Percentiles rank a stretch among this genome's conserved stretches.
These are phyloP conservation scores for Piloderma croceum DNA, from an alignment of 768 basidiomycete genomes.

Conservation along the genomic window DNA sequence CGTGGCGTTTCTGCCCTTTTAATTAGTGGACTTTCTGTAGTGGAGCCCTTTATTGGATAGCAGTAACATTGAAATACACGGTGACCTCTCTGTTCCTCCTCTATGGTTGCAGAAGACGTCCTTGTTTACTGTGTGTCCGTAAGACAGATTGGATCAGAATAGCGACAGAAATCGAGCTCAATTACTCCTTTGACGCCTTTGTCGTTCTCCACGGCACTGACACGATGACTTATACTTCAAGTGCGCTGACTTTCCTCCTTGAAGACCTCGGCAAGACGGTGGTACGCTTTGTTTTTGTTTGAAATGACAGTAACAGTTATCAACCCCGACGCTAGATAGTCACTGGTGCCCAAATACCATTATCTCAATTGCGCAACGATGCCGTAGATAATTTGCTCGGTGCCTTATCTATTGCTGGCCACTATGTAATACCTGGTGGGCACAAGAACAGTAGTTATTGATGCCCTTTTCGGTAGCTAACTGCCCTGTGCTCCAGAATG, in stretches of 20 bases:
- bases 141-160: conserved; percentile 82
- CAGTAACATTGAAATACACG: conserved; percentile 80
- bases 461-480: background rate
- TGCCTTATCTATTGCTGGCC: conserved; percentile 82
- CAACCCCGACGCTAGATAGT: conserved; percentile 49
- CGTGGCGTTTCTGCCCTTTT: conserved; percentile 9
- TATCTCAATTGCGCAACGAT: conserved; percentile 89
- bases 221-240: conserved; percentile 86
- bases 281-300: conserved; percentile 37
- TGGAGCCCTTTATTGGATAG: conserved; percentile 87
- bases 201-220: conserved; percentile 89
- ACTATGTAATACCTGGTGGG: conserved; percentile 85
- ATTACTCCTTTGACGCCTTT: conserved; percentile 90
- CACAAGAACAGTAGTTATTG: background rate
- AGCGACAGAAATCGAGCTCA: conserved; percentile 88
- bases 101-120: background rate
- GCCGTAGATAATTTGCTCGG: conserved; percentile 91
- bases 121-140: conserved; percentile 3
- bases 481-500: conserved; percentile 47
- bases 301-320: background rate
- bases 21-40: conserved; percentile 32
- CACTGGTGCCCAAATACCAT: conserved; percentile 90
- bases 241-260: conserved; percentile 83
- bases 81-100: conserved; percentile 30
- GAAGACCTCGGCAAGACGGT: conserved; percentile 93